These are phyloP conservation scores for Pseudocercospora cruenta DNA, from an alignment of 2,329 filamentous ascomycete species.

Conservation along the genomic window DNA sequence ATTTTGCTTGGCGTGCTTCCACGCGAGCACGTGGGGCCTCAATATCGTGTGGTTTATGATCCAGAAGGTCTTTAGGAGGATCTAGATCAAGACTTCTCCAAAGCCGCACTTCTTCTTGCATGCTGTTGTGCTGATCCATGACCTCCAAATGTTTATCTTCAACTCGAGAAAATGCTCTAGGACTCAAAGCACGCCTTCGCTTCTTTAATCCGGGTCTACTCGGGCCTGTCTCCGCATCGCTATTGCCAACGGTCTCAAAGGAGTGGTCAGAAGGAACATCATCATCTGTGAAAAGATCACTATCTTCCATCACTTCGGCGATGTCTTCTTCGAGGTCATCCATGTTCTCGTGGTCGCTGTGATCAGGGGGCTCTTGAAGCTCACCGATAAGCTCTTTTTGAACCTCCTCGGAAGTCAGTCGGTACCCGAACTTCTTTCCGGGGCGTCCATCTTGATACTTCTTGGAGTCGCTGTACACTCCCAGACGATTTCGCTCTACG, in stretches of 20 bases:
- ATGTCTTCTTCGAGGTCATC: not conserved
- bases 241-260: not conserved
- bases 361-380: not conserved
- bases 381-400: constrained; percentile 43
- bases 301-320: constrained; percentile 11
- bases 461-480: constrained; percentile 47
- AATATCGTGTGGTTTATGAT: not conserved
- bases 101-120: constrained; percentile 50
- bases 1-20: not conserved
- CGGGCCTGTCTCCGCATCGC: not conserved
- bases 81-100: constrained; percentile 48
- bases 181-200: constrained; percentile 28
- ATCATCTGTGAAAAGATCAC: constrained; percentile 24
- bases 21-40: not conserved
- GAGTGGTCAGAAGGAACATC: constrained; percentile 1
- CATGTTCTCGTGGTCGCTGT: not conserved
- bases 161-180: constrained; percentile 19
- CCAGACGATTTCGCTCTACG: constrained; percentile 56
- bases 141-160: constrained; percentile 52
- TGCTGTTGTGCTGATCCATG: constrained; percentile 52
- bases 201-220: not conserved
- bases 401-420: constrained; percentile 46
- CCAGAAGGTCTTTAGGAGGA: constrained; percentile 19
- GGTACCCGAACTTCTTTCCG: constrained; percentile 31
- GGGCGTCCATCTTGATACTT: constrained; percentile 35